Conservation (phyloP, 1,284 basidiomycete species). For the Omphalotus olearius region DNA sequence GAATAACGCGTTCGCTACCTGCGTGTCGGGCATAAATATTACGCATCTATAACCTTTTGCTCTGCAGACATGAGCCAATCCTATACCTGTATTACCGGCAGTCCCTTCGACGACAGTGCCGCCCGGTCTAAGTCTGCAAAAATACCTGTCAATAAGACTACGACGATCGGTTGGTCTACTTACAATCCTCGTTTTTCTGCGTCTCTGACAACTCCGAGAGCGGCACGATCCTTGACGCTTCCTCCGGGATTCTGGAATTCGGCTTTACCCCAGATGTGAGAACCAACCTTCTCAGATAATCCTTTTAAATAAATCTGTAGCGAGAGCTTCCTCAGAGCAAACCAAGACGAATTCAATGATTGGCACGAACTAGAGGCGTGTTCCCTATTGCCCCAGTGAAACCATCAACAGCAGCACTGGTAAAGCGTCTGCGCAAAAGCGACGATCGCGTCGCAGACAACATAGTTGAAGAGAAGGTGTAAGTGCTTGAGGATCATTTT, state of each 20-base stretch:
- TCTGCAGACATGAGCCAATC: constrained; percentile 92
- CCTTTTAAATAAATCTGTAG: constrained; percentile 77
- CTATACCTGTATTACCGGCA: constrained; percentile 98
- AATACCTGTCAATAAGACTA: background rate
- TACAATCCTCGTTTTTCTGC: constrained; percentile 85
- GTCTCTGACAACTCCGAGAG: constrained; percentile 84
- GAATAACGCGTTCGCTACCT: constrained; percentile 42
- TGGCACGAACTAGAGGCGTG: constrained; percentile 80
- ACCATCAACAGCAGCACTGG: constrained; percentile 63
- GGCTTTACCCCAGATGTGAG: constrained; percentile 89
- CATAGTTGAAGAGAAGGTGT: constrained; percentile 25
- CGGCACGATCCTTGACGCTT: constrained; percentile 97
- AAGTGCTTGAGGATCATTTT: background rate
- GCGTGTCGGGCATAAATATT: constrained; percentile 99
- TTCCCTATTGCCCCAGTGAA: constrained; percentile 91
- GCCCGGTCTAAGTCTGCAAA: constrained; percentile 75
- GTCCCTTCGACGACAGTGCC: constrained; percentile 98
- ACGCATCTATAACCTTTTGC: constrained; percentile 94
- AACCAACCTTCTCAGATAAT: constrained; percentile 88
- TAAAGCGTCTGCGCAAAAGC: constrained; percentile 40
- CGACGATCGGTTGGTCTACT: constrained; percentile 22
- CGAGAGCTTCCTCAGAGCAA: constrained; percentile 10
- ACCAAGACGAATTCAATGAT: constrained; percentile 1
- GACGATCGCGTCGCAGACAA: constrained; percentile 30
- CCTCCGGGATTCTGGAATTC: constrained; percentile 99